Conservation (phyloP, 2,329 filamentous ascomycete genomes). For the Venturia nashicola region DNA sequence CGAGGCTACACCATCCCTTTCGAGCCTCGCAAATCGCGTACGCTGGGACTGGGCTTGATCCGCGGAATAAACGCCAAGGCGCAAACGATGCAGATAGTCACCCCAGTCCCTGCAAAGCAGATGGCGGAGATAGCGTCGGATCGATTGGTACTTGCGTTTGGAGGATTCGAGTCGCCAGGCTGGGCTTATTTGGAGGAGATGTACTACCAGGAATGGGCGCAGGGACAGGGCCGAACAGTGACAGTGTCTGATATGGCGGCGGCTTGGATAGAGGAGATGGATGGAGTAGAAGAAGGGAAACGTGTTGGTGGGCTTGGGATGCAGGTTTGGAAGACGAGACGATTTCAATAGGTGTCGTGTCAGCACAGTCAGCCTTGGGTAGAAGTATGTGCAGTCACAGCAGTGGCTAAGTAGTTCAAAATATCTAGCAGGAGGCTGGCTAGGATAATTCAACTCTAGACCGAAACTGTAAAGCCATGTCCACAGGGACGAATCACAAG, state of each 20-base stretch:
- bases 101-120: background rate
- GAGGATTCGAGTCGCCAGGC: conserved; percentile 5
- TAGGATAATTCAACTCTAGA: background rate
- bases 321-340: conserved; percentile 7
- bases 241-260: background rate
- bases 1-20: conserved; percentile 2
- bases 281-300: background rate
- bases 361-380: background rate
- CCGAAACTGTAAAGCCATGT: background rate
- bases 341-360: background rate
- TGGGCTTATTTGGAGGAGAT: conserved; percentile 7
- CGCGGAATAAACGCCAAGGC: background rate
- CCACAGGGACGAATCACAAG: background rate
- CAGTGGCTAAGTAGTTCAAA: no score
- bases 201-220: conserved; percentile 4
- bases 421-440: background rate
- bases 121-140: background rate
- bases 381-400: no score
- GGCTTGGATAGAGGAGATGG: background rate
- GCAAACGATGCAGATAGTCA: conserved; percentile 1
- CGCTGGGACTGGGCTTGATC: conserved; percentile 1
- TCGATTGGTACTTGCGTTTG: conserved; percentile 1
- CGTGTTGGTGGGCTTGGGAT: background rate
- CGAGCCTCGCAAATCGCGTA: background rate
- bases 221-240: background rate